Base-by-base conservation (phyloP, 169 alveolate genomes). In the Plasmodium gaboni region DNA sequence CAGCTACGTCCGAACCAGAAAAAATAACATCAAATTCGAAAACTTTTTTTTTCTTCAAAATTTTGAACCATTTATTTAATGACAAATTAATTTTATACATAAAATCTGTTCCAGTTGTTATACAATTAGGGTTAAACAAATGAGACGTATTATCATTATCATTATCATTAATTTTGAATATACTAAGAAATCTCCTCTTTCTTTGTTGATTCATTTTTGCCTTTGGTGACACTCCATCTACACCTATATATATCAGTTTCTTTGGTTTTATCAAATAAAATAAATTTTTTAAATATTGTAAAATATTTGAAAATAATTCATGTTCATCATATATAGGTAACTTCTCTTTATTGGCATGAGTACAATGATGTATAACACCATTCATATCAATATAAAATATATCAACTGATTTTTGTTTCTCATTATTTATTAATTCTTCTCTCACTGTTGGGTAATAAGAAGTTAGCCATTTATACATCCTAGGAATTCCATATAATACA, bases 171-270 rank as follows among this genome's bases (percentile, higher is more conserved):
- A 97, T 74, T 70, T 97, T 98, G 59, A 96, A 88, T 17, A 98
- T 96, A 78, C 97, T 93, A 65, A 98, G 92, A 94, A 96, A 98
- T 65, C 99, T 94, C 48, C 99, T 93, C 15, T 96, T 95, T 86
- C 99, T 94, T 76, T 98, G 97, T 78, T 97, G 97, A 93, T 97
- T 97, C 97, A 98, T 97, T 95, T 98, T 98, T 1, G 99, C 99
- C 88, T 98, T 95, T n/a, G 99, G 99, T 28, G 99, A 99, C n/a
- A 98, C 99, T 0, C 99, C 99, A 92, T 98, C 99, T 12, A 97
- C 95, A 2, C 99, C 99, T 50, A 98, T 88, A 87, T 97, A 97
- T 10, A 97, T 93, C 64, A 98, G 73, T 72, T 95, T 95, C 80
- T 92, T 93, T 9, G 99, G 99, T 61, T 96, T 94, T 6, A 95